Evolutionary conservation across 2,329 filamentous ascomycete species (phyloP).

Genomic region (Pseudocercospora fijiensis): DNA sequence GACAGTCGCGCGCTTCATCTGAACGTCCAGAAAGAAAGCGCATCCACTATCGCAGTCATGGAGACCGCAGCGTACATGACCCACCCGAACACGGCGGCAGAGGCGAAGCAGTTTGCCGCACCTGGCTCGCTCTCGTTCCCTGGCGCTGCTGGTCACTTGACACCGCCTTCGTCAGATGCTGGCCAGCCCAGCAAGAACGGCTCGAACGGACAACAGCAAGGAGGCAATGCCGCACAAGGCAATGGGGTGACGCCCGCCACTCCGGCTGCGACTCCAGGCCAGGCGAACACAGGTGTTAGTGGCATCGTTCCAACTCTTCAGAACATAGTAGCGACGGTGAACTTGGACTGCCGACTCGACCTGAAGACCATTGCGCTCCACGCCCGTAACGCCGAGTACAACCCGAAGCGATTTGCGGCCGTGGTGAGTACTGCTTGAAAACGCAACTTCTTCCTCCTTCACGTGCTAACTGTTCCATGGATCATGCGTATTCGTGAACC

Average conservation of each 20-base stretch:
- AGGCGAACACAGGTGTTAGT: conserved; percentile 59
- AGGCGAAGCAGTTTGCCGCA: conserved; percentile 94
- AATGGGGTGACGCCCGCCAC: conserved; percentile 84
- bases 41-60: conserved; percentile 56
- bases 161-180: conserved; percentile 72
- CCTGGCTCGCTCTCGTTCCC: conserved; percentile 91
- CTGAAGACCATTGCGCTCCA: conserved; percentile 98
- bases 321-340: conserved; percentile 77
- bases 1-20: conserved; percentile 4
- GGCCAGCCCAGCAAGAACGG: conserved; percentile 56
- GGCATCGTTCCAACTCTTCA: conserved; percentile 30
- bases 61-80: conserved; percentile 71
- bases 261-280: conserved; percentile 86
- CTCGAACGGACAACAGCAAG: conserved; percentile 50
- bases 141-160: conserved; percentile 71
- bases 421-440: conserved; percentile 17
- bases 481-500: conserved; percentile 99
- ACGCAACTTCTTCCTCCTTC: conserved; percentile 42
- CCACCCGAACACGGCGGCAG: conserved; percentile 84
- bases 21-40: background rate
- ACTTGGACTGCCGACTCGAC: conserved; percentile 93
- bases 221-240: conserved; percentile 39
- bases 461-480: conserved; percentile 13
- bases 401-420: conserved; percentile 65
- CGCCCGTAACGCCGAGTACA: conserved; percentile 97